phyloP scores from a whole-genome alignment of 2,329 filamentous ascomycete genomes.

The Fusarium tuaranense region DNA sequence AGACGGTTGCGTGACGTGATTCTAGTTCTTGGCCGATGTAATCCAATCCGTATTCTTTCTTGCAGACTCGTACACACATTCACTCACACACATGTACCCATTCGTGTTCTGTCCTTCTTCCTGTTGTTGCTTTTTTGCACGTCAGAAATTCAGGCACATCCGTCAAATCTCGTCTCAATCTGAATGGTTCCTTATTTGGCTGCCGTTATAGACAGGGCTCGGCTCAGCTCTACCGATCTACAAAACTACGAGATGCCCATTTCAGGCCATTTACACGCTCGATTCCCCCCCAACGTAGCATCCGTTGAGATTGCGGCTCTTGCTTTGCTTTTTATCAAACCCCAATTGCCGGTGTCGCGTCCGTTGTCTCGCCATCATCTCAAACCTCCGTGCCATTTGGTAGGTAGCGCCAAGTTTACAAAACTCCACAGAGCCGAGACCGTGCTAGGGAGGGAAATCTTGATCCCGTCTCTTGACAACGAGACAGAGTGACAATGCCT shows the following conservation, averaged over 20 bases:
- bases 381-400: neutral
- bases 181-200: neutral
- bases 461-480: neutral
- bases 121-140: neutral
- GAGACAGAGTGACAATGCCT: neutral
- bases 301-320: slow-evolving; percentile 9
- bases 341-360: neutral
- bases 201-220: slow-evolving; percentile 5
- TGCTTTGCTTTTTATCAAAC: slow-evolving; percentile 15
- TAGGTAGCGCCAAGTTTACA: neutral
- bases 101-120: neutral
- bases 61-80: neutral
- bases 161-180: neutral
- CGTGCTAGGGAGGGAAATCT: neutral
- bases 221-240: neutral
- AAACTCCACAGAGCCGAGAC: neutral
- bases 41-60: slow-evolving; percentile 1
- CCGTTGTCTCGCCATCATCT: neutral
- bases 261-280: neutral
- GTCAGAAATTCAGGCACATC: slow-evolving; percentile 1
- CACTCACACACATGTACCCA: neutral
- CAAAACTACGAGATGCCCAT: neutral
- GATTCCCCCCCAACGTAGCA: neutral
- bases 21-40: slow-evolving; percentile 29
- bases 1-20: slow-evolving; percentile 1